These are phyloP conservation scores for Lippia alba DNA, from an alignment of 305 asterid species.

Conservation along the genomic window DNA sequence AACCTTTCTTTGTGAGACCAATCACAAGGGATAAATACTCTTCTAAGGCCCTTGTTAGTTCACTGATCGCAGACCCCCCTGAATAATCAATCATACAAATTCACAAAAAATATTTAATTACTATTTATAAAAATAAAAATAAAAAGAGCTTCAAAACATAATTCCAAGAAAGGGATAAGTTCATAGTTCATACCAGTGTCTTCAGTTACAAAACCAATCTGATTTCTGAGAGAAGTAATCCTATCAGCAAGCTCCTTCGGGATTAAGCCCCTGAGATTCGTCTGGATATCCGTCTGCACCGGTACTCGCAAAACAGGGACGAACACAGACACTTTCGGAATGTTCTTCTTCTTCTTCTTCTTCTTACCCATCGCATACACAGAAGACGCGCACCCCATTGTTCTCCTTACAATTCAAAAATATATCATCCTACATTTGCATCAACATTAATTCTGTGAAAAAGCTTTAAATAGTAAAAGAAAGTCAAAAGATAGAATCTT, in stretches of 20 bases:
- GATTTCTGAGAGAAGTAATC: conserved; percentile 60
- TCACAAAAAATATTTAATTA: neutral
- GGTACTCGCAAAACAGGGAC: conserved; percentile 66
- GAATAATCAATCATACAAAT: conserved; percentile 15
- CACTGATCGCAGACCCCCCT: conserved; percentile 65
- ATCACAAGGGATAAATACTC: conserved; percentile 66
- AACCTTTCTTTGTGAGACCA: conserved; percentile 48
- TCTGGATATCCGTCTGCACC: conserved; percentile 48
- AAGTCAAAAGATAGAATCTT: neutral
- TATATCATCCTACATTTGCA: conserved; percentile 32
- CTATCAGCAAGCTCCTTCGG: conserved; percentile 65
- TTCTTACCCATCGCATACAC: conserved; percentile 41
- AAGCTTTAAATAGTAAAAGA: too few species aligned
- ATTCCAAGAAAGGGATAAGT: neutral
- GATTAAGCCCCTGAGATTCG: conserved; percentile 49
- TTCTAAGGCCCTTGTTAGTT: conserved; percentile 55
- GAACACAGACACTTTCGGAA: conserved; percentile 57
- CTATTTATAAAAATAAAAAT: too few species aligned
- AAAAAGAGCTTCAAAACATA: neutral
- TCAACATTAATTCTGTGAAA: neutral
- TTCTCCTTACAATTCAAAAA: conserved; percentile 14
- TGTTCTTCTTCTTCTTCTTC: conserved; percentile 49
- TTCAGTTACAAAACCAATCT: conserved; percentile 59
- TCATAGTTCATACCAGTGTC: conserved; percentile 53
- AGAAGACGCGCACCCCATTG: conserved; percentile 80